A percentile compares a stretch with the other conserved stretches of the same genome.
These are phyloP conservation scores for Neurospora terricola DNA, from an alignment of 495 filamentous ascomycete species.

Conservation along the genomic window DNA sequence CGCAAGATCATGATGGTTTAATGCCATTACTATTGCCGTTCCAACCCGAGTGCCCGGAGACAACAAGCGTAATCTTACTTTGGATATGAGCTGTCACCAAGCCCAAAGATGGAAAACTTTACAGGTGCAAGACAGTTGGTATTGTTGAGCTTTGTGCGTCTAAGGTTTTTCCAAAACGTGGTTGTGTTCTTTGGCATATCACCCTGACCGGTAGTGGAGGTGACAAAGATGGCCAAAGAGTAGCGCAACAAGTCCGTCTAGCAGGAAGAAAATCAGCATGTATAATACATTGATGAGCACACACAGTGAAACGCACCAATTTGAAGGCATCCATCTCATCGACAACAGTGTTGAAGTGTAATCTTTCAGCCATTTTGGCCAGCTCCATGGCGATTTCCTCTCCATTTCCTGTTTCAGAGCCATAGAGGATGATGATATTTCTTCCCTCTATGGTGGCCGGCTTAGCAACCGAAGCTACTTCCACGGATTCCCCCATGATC, in stretches of 20 bases:
- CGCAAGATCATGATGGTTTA: neutral
- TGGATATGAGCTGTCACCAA: constrained; percentile 89
- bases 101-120: constrained; percentile 74
- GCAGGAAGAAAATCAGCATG: constrained; percentile 1
- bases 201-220: constrained; percentile 92
- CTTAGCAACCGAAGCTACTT: neutral
- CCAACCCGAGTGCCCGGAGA: neutral
- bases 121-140: constrained; percentile 55
- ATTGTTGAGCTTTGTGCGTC: constrained; percentile 65
- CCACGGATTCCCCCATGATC: constrained; percentile 4
- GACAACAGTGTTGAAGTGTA: constrained; percentile 67
- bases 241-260: constrained; percentile 39
- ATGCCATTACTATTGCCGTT: neutral
- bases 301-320: constrained; percentile 47
- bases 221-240: constrained; percentile 61
- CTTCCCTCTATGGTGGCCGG: constrained; percentile 26
- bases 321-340: constrained; percentile 66
- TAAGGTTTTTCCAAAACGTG: constrained; percentile 75
- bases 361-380: constrained; percentile 56
- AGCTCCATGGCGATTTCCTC: constrained; percentile 83
- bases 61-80: constrained; percentile 42
- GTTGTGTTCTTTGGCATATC: constrained; percentile 75
- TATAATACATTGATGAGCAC: constrained; percentile 27
- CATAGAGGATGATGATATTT: constrained; percentile 76
- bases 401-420: constrained; percentile 87